Evolutionary conservation across 495 filamentous ascomycete species (phyloP).

Genomic region (Trichocladium uniseriatum): DNA sequence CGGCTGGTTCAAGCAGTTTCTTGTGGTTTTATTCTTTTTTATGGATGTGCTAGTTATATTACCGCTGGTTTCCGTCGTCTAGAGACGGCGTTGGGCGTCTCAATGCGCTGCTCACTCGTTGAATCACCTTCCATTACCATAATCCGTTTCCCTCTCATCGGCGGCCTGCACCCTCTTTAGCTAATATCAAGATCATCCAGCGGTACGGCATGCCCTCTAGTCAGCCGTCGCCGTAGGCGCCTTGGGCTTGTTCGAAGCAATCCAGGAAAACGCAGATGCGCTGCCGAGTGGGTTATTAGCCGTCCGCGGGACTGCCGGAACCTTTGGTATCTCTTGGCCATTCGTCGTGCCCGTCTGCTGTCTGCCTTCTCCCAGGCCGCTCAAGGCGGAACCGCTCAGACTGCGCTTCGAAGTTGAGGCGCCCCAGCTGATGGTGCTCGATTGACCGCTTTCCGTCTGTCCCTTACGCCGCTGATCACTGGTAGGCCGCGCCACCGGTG

Average conservation of each 20-base stretch:
- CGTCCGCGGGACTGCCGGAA: slow-evolving; percentile 30
- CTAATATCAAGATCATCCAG: too few relatives aligned
- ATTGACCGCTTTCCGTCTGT: slow-evolving; percentile 21
- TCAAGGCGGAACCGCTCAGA: slow-evolving; percentile 12
- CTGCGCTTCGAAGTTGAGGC: slow-evolving; percentile 28
- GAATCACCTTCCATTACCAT: too few relatives aligned
- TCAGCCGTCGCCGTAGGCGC: slow-evolving; percentile 28
- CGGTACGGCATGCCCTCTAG: too few relatives aligned
- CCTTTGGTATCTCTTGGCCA: slow-evolving; percentile 19
- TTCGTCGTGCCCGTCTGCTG: neutral
- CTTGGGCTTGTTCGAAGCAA: slow-evolving; percentile 40
- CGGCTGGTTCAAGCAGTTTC: neutral
- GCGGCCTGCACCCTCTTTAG: too few relatives aligned
- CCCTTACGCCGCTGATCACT: slow-evolving; percentile 34
- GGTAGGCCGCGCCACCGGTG: slow-evolving; percentile 25
- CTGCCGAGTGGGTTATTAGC: slow-evolving; percentile 75
- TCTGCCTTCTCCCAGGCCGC: slow-evolving; percentile 4
- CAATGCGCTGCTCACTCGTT: too few relatives aligned
- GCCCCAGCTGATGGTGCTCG: slow-evolving; percentile 30
- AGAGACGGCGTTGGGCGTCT: too few relatives aligned
- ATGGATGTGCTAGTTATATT: neutral
- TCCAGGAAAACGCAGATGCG: slow-evolving; percentile 95
- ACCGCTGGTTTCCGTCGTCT: too few relatives aligned
- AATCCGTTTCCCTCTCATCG: too few relatives aligned
- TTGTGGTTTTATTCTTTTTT: neutral